Base-by-base conservation (phyloP, 2,329 filamentous ascomycete species). In the Trichoderma breve region DNA sequence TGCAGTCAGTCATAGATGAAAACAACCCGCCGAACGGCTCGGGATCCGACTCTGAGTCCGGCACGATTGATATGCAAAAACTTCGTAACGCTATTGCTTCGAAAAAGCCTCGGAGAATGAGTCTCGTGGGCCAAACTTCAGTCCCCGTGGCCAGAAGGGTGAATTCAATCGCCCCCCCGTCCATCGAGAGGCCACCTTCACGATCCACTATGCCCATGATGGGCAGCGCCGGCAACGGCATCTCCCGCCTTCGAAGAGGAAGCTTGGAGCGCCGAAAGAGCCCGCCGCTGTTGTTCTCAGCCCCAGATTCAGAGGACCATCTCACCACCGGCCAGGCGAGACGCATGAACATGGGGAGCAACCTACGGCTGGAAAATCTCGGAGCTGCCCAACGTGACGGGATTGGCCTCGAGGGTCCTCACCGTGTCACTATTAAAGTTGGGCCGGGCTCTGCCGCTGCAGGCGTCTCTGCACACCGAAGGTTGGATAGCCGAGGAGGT, bases 261-360 rank as follows among this genome's bases (percentile, higher is more conserved):
- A 87, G 85, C 73, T 78, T 83, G 3, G 86, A 88, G 78, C 82
- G 86, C 62, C 83, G 85, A 43, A 82, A 84, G 66, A 87, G 85
- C 73, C 87, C 87, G 14, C 87, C 88, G 15, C 83, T 89, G 75
- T 78, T 82, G 39, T 89, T 86, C 78, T 86, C 86, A 43, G 84
- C 87, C 2, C 80, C 82, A 2, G 83, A 86, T 26, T 73, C 77
- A 18, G 80, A 83, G 28, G 80, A 81, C 72, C 78, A 80, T 4
- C 82, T 89, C 73, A 89, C 87, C 12, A 81, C 85, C 1, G 87
- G 86, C 2, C 87, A 90, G 76, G 88, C 87, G 26, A 80, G 88
- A 67, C 83, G 88, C 60, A 89, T 90, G 87, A 86, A 88, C 74
- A 79, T 89, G 71, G 83, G 84, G 43, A 83, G 82, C 15, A 84